A percentile compares a stretch with the other conserved stretches of the same genome.
Evolutionary conservation across 768 basidiomycete genomes (phyloP).

Genomic region (Rhodotorula graminis): DNA sequence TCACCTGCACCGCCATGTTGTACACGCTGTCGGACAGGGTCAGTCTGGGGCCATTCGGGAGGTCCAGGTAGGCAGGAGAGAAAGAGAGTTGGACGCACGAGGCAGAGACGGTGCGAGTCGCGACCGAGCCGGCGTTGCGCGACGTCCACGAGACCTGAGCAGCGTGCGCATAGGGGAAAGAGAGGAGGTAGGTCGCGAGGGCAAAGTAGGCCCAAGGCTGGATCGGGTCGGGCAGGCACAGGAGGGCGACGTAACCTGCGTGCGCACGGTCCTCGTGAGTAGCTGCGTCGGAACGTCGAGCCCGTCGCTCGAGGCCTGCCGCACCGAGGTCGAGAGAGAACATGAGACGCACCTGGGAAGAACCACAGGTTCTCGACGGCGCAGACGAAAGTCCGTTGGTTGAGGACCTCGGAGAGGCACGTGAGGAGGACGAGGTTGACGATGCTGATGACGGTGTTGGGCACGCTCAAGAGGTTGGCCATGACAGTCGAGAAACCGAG

Average conservation of each 20-base stretch:
- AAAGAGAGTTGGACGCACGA: too few species aligned
- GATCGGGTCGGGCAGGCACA: not conserved
- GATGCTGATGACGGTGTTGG: slow-evolving; percentile 43
- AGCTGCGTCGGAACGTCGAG: too few species aligned
- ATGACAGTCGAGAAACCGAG: slow-evolving; percentile 45
- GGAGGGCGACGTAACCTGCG: not conserved
- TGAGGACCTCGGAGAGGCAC: slow-evolving; percentile 33
- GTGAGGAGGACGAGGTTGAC: slow-evolving; percentile 43
- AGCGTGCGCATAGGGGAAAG: slow-evolving; percentile 43
- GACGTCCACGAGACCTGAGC: slow-evolving; percentile 47
- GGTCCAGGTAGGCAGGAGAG: slow-evolving; percentile 14
- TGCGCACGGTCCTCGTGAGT: too few species aligned
- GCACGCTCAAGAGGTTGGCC: slow-evolving; percentile 46
- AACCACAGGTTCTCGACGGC: slow-evolving; percentile 46
- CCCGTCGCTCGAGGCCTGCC: too few species aligned
- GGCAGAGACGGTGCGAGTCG: slow-evolving; percentile 46
- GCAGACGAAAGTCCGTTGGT: slow-evolving; percentile 39
- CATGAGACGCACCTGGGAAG: slow-evolving; percentile 1
- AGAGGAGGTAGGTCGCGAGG: slow-evolving; percentile 35
- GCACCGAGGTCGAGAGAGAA: too few species aligned
- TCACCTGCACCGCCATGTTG: slow-evolving; percentile 43
- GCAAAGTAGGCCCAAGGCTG: not conserved
- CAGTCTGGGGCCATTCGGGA: not conserved
- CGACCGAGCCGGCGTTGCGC: slow-evolving; percentile 45
- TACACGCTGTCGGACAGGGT: slow-evolving; percentile 33